Evolutionary conservation across 73 alveolate species (phyloP).

Genomic region (Stentor coeruleus): DNA sequence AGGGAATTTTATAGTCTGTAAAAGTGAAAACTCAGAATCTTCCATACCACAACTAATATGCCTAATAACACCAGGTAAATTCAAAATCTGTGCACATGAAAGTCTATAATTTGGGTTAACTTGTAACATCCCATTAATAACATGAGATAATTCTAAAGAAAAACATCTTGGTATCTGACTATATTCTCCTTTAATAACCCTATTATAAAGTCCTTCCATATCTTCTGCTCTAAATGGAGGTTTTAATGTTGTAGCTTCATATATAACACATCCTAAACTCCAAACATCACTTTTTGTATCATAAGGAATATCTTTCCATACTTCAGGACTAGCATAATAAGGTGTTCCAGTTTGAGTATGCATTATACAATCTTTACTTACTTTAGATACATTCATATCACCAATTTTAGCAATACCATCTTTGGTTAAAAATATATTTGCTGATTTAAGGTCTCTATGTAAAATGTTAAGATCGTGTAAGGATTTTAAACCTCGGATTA

Average conservation of each 20-base stretch:
- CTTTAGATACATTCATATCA: constrained; percentile 56
- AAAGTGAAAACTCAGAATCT: neutral
- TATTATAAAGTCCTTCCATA: constrained; percentile 62
- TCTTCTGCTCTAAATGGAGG: constrained; percentile 75
- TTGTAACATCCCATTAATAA: constrained; percentile 45
- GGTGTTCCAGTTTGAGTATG: constrained; percentile 66
- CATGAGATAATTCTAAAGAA: constrained; percentile 38
- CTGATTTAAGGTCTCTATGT: constrained; percentile 64
- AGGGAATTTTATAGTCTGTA: neutral
- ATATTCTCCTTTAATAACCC: constrained; percentile 40
- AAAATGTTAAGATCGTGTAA: constrained; percentile 56
- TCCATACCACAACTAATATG: too few species aligned
- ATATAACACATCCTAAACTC: constrained; percentile 49
- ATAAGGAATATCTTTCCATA: constrained; percentile 59
- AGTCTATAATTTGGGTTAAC: constrained; percentile 52
- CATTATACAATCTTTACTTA: constrained; percentile 48
- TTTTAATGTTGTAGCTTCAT: constrained; percentile 62
- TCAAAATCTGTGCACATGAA: too few species aligned
- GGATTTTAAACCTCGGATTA: constrained; percentile 65
- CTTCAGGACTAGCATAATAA: constrained; percentile 62
- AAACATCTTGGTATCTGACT: constrained; percentile 51
- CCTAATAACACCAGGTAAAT: too few species aligned
- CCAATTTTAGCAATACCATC: constrained; percentile 77
- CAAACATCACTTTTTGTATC: constrained; percentile 55
- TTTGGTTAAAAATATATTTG: constrained; percentile 69